Conservation (phyloP, 768 basidiomycete species). For the Phlebiopsis flavidoalba region DNA sequence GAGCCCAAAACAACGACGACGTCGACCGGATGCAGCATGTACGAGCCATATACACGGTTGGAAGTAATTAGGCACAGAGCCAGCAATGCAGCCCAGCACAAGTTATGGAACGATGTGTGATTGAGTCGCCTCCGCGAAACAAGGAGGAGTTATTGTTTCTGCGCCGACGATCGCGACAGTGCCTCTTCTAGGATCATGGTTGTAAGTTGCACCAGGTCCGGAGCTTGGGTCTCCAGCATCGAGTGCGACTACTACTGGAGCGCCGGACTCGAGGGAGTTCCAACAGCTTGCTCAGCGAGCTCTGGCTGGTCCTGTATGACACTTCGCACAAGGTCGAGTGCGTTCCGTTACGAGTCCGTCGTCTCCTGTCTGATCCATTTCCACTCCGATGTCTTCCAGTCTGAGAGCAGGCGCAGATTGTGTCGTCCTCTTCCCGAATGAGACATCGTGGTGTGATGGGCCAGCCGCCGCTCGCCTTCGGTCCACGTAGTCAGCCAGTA, state of each 20-base stretch:
- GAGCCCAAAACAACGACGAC: slow-evolving; percentile 69
- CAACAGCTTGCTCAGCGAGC: slow-evolving; percentile 62
- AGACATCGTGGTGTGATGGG: slow-evolving; percentile 45
- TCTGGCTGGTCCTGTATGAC: slow-evolving; percentile 66
- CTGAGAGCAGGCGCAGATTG: slow-evolving; percentile 28
- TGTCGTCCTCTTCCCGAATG: slow-evolving; percentile 43
- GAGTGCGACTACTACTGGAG: slow-evolving; percentile 47
- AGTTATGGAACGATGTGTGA: slow-evolving; percentile 79
- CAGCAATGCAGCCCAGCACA: slow-evolving; percentile 72
- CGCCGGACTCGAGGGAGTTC: slow-evolving; percentile 57
- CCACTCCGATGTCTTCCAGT: slow-evolving; percentile 70
- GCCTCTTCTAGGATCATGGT: slow-evolving; percentile 81
- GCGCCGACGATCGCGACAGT: slow-evolving; percentile 46
- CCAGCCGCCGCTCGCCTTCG: slow-evolving; percentile 40
- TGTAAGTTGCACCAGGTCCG: slow-evolving; percentile 74
- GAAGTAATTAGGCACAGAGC: slow-evolving; percentile 70
- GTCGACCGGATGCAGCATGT: slow-evolving; percentile 85
- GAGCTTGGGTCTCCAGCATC: slow-evolving; percentile 48
- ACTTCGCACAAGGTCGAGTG: slow-evolving; percentile 75
- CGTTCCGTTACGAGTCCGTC: slow-evolving; percentile 64
- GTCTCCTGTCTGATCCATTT: slow-evolving; percentile 55
- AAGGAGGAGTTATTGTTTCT: slow-evolving; percentile 34
- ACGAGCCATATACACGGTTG: slow-evolving; percentile 83
- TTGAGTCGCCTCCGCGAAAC: slow-evolving; percentile 59
- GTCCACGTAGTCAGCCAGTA: slow-evolving; percentile 72